Base-by-base conservation (phyloP, 805 yeast genomes). In the Candida xyloterini region DNA sequence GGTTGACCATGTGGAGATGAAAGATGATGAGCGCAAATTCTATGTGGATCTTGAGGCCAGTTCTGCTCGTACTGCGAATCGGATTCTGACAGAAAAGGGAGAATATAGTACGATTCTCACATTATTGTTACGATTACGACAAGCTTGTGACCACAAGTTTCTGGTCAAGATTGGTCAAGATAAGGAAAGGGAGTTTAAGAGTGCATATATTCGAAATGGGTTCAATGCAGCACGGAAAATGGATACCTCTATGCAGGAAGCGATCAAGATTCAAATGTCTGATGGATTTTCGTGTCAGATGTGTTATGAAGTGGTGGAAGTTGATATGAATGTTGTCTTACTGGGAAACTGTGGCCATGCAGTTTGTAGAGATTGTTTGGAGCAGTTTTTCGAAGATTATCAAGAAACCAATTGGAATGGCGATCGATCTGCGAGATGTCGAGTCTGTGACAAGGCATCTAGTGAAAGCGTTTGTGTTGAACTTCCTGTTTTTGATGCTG, bases 71-170 rank as follows among this genome's bases (percentile, higher is more conserved):
- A 62, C 71, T 32, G 93, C 89, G 0, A 57, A 61, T 46, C 57
- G 57, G 34, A 59, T 78, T 40, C 53, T 79, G 60, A 50, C 56
- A 21, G 43, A 39, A 16, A 42, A 41, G 11, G 62, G 60, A 10
- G 65, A 67, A 43, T 78, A 77, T 50, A 73, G 83, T 3, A 72
- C 73, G 43, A 78, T 88, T 36, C 73, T 90, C 48, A 79, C 87
- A 0, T 63, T 89, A 49, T 70, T 90, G 35, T 65, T 90, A 32
- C 72, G 96, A 35, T 66, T 90, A 52, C 73, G 98, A 43, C 96
- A 90, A 63, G 90, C 95, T 3, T 84, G 95, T 55, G 79, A 84
- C 55, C 96, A 87, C 57, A 77, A 80, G 27, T 80, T 75, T 53
- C 65, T 90, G 42, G 91, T 85, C 18, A 72, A 76, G 43, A 70